These are phyloP conservation scores for Volvariella volvacea DNA, from an alignment of 1,284 basidiomycete genomes.

Conservation along the genomic window DNA sequence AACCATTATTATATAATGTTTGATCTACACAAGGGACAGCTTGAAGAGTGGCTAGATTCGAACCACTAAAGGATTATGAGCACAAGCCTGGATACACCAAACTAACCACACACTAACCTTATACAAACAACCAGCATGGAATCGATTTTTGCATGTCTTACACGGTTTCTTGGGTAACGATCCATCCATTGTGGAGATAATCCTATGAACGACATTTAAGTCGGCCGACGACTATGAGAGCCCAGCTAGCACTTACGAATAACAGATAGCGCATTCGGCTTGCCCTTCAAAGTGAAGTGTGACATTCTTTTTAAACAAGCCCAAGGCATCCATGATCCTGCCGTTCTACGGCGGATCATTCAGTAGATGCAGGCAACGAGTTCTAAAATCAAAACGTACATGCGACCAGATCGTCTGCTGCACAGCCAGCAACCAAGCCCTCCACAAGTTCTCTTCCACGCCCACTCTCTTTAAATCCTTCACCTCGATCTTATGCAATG, in stretches of 20 bases:
- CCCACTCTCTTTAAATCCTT: conserved; percentile 82
- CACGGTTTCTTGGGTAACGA: conserved; percentile 90
- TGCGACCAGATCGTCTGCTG: conserved; percentile 89
- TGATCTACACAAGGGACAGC: conserved; percentile 87
- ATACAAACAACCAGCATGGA: conserved; percentile 90
- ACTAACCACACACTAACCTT: conserved; percentile 52
- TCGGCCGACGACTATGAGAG: conserved; percentile 2
- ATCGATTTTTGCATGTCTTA: conserved; percentile 91
- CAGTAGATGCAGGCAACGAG: conserved; percentile 2
- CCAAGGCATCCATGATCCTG: conserved; percentile 86
- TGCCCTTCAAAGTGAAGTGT: conserved; percentile 89
- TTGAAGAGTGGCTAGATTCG: conserved; percentile 82
- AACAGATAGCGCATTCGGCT: conserved; percentile 92
- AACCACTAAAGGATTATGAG: conserved; percentile 64
- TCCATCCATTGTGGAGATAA: conserved; percentile 89
- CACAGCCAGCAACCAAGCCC: conserved; percentile 90
- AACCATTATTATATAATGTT: conserved; percentile 46
- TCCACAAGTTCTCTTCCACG: conserved; percentile 87
- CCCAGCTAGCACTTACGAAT: conserved; percentile 60
- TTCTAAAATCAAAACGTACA: conserved; percentile 42
- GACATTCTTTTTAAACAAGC: conserved; percentile 93
- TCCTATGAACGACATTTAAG: conserved; percentile 40
- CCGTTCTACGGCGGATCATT: conserved; percentile 59
- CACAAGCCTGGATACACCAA: too few relatives aligned
- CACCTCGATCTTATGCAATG: conserved; percentile 84